These are phyloP conservation scores for Agaricus sinodeliciosus DNA, from an alignment of 768 basidiomycete genomes.

Conservation along the genomic window DNA sequence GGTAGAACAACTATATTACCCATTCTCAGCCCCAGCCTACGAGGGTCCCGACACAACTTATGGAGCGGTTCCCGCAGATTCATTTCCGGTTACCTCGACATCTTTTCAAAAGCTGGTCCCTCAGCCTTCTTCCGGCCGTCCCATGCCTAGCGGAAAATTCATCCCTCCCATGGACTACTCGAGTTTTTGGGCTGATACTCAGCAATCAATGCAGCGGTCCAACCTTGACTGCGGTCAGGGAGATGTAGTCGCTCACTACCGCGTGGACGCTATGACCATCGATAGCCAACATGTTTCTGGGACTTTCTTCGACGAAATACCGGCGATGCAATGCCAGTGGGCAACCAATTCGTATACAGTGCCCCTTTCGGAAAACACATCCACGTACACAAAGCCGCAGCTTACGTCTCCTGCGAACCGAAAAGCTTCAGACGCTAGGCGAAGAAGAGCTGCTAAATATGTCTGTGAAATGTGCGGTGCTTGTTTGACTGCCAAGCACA, in stretches of 20 bases:
- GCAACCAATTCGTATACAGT: not conserved
- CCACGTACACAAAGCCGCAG: not conserved
- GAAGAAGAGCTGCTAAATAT: constrained; percentile 18
- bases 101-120: not conserved
- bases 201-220: not conserved
- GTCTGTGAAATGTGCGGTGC: constrained; percentile 17
- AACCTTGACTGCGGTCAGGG: not conserved
- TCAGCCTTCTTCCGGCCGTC: not conserved
- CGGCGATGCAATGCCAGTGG: not conserved
- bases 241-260: not conserved
- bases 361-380: not conserved
- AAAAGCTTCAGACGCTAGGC: constrained; percentile 9
- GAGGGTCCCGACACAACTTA: too few species aligned
- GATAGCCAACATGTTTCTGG: not conserved
- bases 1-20: too few species aligned
- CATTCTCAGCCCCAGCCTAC: too few species aligned
- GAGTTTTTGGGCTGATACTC: too few species aligned
- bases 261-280: not conserved
- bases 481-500: constrained; percentile 21
- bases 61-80: too few species aligned
- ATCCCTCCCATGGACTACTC: not conserved
- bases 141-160: not conserved
- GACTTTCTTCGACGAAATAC: not conserved
- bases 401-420: constrained; percentile 6
- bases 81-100: too few species aligned